Conservation (phyloP, 164 flowering plant species). For the Vitis labrusca region DNA sequence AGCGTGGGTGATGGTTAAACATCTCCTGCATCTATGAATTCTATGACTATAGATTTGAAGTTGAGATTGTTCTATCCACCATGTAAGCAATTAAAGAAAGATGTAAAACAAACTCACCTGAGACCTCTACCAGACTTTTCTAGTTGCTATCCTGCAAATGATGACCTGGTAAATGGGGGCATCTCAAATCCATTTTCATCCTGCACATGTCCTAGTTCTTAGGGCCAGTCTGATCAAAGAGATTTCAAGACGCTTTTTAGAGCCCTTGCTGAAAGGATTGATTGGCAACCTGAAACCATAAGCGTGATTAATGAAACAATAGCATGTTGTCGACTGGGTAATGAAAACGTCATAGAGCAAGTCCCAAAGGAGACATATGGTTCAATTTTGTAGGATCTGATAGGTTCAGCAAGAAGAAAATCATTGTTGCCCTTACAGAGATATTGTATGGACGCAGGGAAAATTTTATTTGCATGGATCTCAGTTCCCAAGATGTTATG, state of each 20-base stretch:
- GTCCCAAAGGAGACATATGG: constrained; percentile 67
- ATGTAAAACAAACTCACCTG: constrained; percentile 9
- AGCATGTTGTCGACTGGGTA: constrained; percentile 37
- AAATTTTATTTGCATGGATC: constrained; percentile 50
- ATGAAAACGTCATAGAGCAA: constrained; percentile 33
- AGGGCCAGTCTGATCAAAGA: constrained; percentile 27
- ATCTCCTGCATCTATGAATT: constrained; percentile 44
- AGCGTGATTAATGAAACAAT: constrained; percentile 45
- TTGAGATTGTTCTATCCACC: constrained; percentile 43
- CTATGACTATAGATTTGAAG: constrained; percentile 70
- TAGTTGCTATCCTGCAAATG: constrained; percentile 21
- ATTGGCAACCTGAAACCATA: constrained; percentile 66
- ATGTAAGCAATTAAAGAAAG: constrained; percentile 14
- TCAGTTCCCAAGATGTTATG: constrained; percentile 39
- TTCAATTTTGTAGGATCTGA: constrained; percentile 75
- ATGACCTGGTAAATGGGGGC: constrained; percentile 17
- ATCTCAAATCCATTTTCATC: constrained; percentile 27
- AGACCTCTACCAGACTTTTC: constrained; percentile 20
- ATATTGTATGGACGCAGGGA: constrained; percentile 51
- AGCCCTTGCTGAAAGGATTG: constrained; percentile 48
- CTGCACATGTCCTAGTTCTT: constrained; percentile 24
- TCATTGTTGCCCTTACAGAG: constrained; percentile 74
- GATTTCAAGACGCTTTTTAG: constrained; percentile 58
- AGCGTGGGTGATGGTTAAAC: constrained; percentile 17
- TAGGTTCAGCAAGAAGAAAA: constrained; percentile 54